These are phyloP conservation scores for Diplodia scrobiculata DNA, from an alignment of 2,329 filamentous ascomycete genomes.

Conservation along the genomic window DNA sequence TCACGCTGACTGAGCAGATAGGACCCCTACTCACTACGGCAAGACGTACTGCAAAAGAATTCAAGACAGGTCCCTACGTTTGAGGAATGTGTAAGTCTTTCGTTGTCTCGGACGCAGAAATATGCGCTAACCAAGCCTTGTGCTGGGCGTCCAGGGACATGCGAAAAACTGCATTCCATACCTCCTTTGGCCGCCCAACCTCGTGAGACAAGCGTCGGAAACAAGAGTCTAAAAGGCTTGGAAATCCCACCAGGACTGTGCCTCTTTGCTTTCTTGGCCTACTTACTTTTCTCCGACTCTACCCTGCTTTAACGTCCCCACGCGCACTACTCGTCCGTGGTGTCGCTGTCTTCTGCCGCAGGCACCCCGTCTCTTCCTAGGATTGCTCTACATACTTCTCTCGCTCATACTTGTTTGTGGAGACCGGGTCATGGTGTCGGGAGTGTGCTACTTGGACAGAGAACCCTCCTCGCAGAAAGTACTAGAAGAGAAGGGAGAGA, in stretches of 20 bases:
- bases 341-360: background rate
- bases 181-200: conserved; percentile 8
- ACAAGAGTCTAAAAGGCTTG: background rate
- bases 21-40: background rate
- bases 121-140: conserved; percentile 2
- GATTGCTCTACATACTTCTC: background rate
- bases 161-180: conserved; percentile 3
- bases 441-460: too few species aligned
- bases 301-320: background rate
- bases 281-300: background rate
- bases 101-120: conserved; percentile 9
- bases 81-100: background rate
- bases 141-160: background rate
- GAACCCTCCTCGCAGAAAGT: too few species aligned
- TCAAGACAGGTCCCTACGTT: too few species aligned
- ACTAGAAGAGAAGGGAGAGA: too few species aligned
- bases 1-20: too few species aligned
- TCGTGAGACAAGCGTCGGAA: background rate
- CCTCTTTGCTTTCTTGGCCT: background rate
- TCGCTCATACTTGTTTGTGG: too few species aligned
- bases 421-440: too few species aligned
- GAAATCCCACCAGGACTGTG: background rate
- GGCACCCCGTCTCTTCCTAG: background rate
- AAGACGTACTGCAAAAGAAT: too few species aligned
- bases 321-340: background rate